phyloP scores from a whole-genome alignment of 768 basidiomycete species.

The Mycena rosella region DNA sequence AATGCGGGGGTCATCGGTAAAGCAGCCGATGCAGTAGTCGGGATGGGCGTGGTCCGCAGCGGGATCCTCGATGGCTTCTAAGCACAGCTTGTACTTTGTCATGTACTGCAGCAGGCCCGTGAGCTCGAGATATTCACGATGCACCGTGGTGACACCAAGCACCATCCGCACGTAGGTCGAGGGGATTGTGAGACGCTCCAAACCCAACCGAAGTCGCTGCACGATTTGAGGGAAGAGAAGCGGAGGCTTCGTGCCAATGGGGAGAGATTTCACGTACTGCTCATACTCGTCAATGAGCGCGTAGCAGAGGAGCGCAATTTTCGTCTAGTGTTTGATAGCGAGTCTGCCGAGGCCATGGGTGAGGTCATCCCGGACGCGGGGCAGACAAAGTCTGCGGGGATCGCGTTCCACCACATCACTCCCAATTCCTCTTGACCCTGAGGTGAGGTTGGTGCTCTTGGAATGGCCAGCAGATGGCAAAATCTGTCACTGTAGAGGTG shows the following conservation, averaged over 20 bases:
- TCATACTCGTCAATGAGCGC: slow-evolving; percentile 1
- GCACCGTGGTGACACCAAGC: slow-evolving; percentile 11
- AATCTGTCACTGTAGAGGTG: background rate
- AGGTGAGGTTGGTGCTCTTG: background rate
- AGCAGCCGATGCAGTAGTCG: background rate
- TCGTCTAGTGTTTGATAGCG: background rate
- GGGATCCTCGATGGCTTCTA: slow-evolving; percentile 16
- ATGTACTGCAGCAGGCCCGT: slow-evolving; percentile 15
- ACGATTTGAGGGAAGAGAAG: no score
- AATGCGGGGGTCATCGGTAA: no score
- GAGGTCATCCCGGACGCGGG: slow-evolving; percentile 13
- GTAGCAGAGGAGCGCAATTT: background rate
- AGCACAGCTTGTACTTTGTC: slow-evolving; percentile 9
- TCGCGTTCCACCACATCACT: slow-evolving; percentile 17
- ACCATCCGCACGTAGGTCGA: background rate
- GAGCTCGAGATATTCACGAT: slow-evolving; percentile 24
- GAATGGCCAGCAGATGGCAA: background rate
- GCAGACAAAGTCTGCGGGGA: slow-evolving; percentile 10
- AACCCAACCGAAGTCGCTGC: slow-evolving; percentile 4
- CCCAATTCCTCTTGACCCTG: background rate
- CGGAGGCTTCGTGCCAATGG: slow-evolving; percentile 10
- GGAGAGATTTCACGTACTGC: slow-evolving; percentile 13
- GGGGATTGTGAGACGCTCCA: slow-evolving; percentile 2
- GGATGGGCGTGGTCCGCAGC: background rate
- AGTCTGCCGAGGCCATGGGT: slow-evolving; percentile 18